Base-by-base conservation (phyloP, 1,139 yeast genomes). In the Suhomyces choctaworum region DNA sequence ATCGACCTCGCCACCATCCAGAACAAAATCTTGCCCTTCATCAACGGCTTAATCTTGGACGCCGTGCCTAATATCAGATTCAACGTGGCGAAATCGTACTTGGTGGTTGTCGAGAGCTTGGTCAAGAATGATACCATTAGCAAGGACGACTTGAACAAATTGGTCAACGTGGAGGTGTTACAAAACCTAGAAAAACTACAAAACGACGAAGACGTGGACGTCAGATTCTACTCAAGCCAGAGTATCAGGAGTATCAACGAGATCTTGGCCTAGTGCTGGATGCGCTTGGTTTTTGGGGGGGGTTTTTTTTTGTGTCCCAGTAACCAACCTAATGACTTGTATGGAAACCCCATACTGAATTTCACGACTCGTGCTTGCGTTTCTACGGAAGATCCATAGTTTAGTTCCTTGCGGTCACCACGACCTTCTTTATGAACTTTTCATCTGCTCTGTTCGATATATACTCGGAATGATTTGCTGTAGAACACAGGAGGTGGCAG, bases 1-100 rank as follows among this genome's bases (percentile, higher is more conserved):
- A 73, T 83, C 29, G 76, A 82, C 44, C 66, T 70, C 34, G 61
- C 70, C 29, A 76, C 82, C 32, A 74, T 86, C 25, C 68, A 77
- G 34, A 73, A 73, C 31, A 80, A 82, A 47, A 77, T 90, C 31
- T 67, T 89, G 50, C 96, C 97, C 15, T 90, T 88, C 54, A 71
- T 92, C 45, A 73, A 79, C 48, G 80, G 78, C 36, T 71, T 90
- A 48, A 71, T 81, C 31, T 71, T 71, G 34, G 98, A 92, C 63
- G 75, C 80, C 4, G 97, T 92, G 38, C 96, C 99, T 50, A 92
- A 92, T 60, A 90, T 92, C 48, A 76, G 97, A 57, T 92, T 92
- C 68, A 92, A 90, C 60, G 90, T 87, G 45, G 97, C 98, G 16
- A 89, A 87, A 61, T 78, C 96, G 20, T 81, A 84, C 55, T 72